Conservation (phyloP, 2,329 filamentous ascomycete genomes). For the Fusarium bulbicola region DNA sequence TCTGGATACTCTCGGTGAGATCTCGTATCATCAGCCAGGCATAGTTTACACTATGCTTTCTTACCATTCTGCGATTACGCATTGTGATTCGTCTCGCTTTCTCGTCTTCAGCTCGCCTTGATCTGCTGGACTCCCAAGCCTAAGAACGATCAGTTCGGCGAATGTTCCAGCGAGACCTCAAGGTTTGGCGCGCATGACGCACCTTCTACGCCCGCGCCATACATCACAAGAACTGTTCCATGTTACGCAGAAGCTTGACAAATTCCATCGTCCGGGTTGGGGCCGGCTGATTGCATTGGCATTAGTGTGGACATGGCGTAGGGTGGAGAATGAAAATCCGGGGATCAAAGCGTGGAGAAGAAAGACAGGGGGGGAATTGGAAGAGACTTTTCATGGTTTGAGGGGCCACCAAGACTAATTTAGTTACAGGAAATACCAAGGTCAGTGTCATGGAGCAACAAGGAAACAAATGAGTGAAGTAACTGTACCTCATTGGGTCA, state of each 20-base stretch:
- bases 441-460: not conserved
- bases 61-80: not conserved
- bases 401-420: constrained; percentile 9
- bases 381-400: constrained; percentile 3
- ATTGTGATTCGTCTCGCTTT: not conserved
- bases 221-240: not conserved
- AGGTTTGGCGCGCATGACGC: constrained; percentile 37
- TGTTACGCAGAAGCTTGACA: constrained; percentile 25
- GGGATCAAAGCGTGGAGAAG: constrained; percentile 24
- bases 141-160: not conserved
- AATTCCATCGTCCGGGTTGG: constrained; percentile 6
- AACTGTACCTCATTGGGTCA: constrained; percentile 6
- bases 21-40: not conserved
- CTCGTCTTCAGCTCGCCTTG: not conserved
- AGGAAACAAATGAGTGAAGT: not conserved
- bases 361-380: constrained; percentile 9
- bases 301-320: constrained; percentile 5
- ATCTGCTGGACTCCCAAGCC: not conserved
- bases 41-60: not conserved
- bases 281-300: not conserved
- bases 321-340: constrained; percentile 32
- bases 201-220: not conserved
- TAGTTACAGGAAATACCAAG: not conserved
- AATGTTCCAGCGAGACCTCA: not conserved
- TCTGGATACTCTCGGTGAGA: not conserved